Base-by-base conservation (phyloP, 2,329 filamentous ascomycete species). In the Botrytis squamosa region DNA sequence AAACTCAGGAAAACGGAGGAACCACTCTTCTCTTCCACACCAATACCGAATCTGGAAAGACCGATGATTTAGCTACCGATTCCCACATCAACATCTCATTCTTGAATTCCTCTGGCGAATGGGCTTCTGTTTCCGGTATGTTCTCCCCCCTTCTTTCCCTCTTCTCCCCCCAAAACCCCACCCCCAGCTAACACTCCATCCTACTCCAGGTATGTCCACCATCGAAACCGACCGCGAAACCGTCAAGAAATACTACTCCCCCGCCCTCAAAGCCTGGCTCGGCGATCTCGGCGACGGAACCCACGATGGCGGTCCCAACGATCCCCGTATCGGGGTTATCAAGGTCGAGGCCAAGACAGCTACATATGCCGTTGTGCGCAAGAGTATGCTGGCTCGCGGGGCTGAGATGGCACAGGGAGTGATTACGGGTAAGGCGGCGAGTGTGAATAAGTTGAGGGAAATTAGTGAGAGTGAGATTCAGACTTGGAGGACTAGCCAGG, bases 41-140 rank as follows among this genome's bases (percentile, higher is more conserved):
- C 80, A 97, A 97, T 86, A 94, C 93, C 76, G 92, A 95, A 82
- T 94, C 93, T 16, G 90, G 93, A 84, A 97, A 97, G 87, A 94
- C 93, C 8, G 88, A 93, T 82, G 94, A 97, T 80, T 87, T 97
- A 60, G 86, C 88, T 73, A 85, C 86, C 73, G 91, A 97, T 82
- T 85, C 91, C 0, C 88, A 93, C 78, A 88, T 94, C 84, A 97
- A 97, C 85, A 87, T 97, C 77, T 89, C 91, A 66, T 97, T 97
- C 86, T 86, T 95, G 78, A 92, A 92, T 82, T 82, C 83, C 77
- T 88, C 89, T 3, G 93, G 94, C 77, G 91, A 95, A 82, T 97
- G 94, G 94, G 94, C 94, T 0, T 96, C 93, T 3, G 85, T 97
- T 75, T 92, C 92, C n/a, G 94, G 94, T 69, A 86, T 85, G 14